Evolutionary conservation across 768 basidiomycete genomes (phyloP).

Genomic region (Collybia sp.): DNA sequence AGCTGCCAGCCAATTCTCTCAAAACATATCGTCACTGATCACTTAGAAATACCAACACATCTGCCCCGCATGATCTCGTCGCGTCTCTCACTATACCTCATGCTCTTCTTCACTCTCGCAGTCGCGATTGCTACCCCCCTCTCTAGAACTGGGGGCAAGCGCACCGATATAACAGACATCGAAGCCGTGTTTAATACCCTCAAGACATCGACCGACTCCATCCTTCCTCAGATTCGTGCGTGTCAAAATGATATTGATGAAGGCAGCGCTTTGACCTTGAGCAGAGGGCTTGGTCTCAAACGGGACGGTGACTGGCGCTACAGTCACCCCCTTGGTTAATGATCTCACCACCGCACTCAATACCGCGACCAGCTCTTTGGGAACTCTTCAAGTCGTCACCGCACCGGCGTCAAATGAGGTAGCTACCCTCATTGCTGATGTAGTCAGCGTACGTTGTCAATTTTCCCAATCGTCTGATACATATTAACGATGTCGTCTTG

Average conservation of each 20-base stretch:
- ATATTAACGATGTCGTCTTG: conserved; percentile 12
- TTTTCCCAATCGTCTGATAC: no score
- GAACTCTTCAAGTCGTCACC: no score
- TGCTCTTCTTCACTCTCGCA: conserved; percentile 6
- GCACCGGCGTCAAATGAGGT: no score
- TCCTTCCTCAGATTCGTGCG: conserved; percentile 17
- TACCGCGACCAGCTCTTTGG: no score
- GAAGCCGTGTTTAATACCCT: conserved; percentile 12
- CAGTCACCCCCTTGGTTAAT: conserved; percentile 1
- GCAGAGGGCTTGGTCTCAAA: conserved; percentile 7
- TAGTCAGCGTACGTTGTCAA: no score
- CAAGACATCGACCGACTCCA: conserved; percentile 11
- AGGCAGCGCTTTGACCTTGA: neutral
- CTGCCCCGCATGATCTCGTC: neutral
- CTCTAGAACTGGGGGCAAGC: conserved; percentile 4
- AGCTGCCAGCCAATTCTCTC: no score
- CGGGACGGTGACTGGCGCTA: conserved; percentile 13
- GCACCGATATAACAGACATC: conserved; percentile 13
- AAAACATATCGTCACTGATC: no score
- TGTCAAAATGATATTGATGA: neutral
- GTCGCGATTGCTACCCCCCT: conserved; percentile 8
- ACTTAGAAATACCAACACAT: no score
- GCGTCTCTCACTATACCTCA: conserved; percentile 2
- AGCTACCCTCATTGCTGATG: no score
- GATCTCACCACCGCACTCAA: no score